A percentile compares a stretch with the other conserved stretches of the same genome.
These are phyloP conservation scores for Sclerospora graminicola DNA, from an alignment of 352 stramenopile species.

Conservation along the genomic window DNA sequence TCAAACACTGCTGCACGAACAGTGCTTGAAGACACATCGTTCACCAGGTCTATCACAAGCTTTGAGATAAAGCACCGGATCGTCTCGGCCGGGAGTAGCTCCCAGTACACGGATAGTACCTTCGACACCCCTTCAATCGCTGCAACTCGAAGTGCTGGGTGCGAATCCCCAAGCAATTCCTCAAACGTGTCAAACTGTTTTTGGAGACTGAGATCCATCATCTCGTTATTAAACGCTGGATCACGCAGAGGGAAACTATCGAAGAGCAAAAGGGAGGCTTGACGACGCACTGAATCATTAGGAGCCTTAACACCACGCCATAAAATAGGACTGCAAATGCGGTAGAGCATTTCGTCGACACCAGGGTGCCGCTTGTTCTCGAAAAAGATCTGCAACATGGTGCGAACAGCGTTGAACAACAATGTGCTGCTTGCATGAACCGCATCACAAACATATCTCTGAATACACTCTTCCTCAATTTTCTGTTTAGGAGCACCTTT, in stretches of 20 bases:
- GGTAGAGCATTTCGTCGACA: slow-evolving; percentile 80
- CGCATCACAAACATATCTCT: slow-evolving; percentile 63
- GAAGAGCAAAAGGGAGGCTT: slow-evolving; percentile 74
- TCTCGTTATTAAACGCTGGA: slow-evolving; percentile 62
- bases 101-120: slow-evolving; percentile 78
- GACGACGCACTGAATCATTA: slow-evolving; percentile 74
- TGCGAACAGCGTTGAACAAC: slow-evolving; percentile 53
- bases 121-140: slow-evolving; percentile 76
- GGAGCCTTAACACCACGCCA: slow-evolving; percentile 77
- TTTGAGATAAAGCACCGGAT: slow-evolving; percentile 80
- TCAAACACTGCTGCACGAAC: slow-evolving; percentile 80
- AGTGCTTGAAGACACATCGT: slow-evolving; percentile 60
- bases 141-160: slow-evolving; percentile 66
- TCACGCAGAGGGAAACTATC: slow-evolving; percentile 79
- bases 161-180: slow-evolving; percentile 58
- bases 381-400: slow-evolving; percentile 76
- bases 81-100: slow-evolving; percentile 66
- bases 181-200: slow-evolving; percentile 82
- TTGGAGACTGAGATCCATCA: slow-evolving; percentile 63
- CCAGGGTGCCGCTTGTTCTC: slow-evolving; percentile 75
- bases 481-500: slow-evolving; percentile 39
- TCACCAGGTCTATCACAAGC: slow-evolving; percentile 70
- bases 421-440: slow-evolving; percentile 60
- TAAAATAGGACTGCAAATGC: slow-evolving; percentile 72
- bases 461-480: slow-evolving; percentile 81